Evolutionary conservation across 2,329 filamentous ascomycete genomes (phyloP).

Genomic region (Penicillium sp.): DNA sequence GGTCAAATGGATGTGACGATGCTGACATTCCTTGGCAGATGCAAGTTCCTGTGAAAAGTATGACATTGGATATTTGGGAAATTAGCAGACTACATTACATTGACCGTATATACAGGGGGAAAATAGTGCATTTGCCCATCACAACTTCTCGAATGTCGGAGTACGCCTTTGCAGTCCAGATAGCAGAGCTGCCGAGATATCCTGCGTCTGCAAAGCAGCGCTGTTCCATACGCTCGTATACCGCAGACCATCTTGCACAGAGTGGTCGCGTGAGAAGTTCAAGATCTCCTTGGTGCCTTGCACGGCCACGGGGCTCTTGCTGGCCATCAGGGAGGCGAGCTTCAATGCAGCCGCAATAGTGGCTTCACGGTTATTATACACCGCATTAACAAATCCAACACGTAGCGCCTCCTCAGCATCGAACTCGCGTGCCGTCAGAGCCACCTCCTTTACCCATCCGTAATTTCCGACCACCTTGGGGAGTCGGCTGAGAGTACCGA

Average conservation of each 20-base stretch:
- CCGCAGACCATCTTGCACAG: slow-evolving; percentile 65
- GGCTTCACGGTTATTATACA: slow-evolving; percentile 47
- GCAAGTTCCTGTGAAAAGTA: not conserved
- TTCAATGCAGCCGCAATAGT: slow-evolving; percentile 56
- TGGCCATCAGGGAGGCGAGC: slow-evolving; percentile 57
- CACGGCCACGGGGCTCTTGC: slow-evolving; percentile 79
- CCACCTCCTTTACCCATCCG: slow-evolving; percentile 44
- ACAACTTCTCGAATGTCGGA: slow-evolving; percentile 79
- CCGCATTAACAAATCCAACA: slow-evolving; percentile 39
- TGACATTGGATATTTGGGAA: not conserved
- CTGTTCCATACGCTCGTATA: slow-evolving; percentile 87
- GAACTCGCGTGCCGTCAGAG: slow-evolving; percentile 38
- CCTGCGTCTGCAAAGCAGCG: slow-evolving; percentile 68
- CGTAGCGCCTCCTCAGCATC: slow-evolving; percentile 38
- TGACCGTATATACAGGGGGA: not conserved
- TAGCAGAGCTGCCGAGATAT: slow-evolving; percentile 65
- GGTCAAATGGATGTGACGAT: not conserved
- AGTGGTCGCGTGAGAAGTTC: slow-evolving; percentile 71
- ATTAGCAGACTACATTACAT: not conserved
- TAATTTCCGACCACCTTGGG: slow-evolving; percentile 41
- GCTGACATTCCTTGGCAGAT: not conserved
- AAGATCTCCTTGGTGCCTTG: slow-evolving; percentile 80
- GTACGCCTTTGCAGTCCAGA: slow-evolving; percentile 70
- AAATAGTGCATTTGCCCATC: slow-evolving; percentile 1
- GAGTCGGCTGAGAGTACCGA: slow-evolving; percentile 41